phyloP scores from a whole-genome alignment of 2,329 filamentous ascomycete species.

The Xylaria sp. region DNA sequence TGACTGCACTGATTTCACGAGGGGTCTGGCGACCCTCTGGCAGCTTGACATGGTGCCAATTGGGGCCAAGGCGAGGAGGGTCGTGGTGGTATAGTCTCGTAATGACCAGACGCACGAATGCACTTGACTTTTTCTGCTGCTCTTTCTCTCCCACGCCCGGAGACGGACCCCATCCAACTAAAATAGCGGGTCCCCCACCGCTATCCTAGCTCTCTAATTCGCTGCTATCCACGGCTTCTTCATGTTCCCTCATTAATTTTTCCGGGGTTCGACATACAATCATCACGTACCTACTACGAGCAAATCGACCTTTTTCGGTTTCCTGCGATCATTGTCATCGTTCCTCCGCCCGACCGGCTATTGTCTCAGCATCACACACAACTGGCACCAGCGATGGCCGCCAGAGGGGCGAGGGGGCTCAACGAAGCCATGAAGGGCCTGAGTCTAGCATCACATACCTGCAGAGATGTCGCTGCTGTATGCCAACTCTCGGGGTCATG shows the following conservation, averaged over 20 bases:
- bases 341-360: not conserved
- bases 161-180: not conserved
- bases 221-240: conserved; percentile 4
- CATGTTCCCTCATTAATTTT: conserved; percentile 43
- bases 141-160: conserved; percentile 7
- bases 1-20: conserved; percentile 65
- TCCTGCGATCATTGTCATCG: not conserved
- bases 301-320: not conserved
- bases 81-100: not conserved
- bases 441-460: conserved; percentile 58
- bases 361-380: not conserved
- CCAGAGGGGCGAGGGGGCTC: conserved; percentile 61
- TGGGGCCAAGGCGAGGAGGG: conserved; percentile 17
- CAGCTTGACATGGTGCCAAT: conserved; percentile 65
- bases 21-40: conserved; percentile 67
- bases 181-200: conserved; percentile 3
- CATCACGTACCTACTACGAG: not conserved
- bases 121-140: conserved; percentile 15
- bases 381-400: conserved; percentile 53
- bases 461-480: conserved; percentile 51
- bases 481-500: conserved; percentile 27
- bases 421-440: conserved; percentile 63
- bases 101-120: not conserved
- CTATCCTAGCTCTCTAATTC: conserved; percentile 27
- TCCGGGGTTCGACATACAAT: conserved; percentile 33